A percentile compares a stretch with the other conserved stretches of the same genome.
Conservation (phyloP, 306 rosid species). For the Fragaria nilgerrensis region DNA sequence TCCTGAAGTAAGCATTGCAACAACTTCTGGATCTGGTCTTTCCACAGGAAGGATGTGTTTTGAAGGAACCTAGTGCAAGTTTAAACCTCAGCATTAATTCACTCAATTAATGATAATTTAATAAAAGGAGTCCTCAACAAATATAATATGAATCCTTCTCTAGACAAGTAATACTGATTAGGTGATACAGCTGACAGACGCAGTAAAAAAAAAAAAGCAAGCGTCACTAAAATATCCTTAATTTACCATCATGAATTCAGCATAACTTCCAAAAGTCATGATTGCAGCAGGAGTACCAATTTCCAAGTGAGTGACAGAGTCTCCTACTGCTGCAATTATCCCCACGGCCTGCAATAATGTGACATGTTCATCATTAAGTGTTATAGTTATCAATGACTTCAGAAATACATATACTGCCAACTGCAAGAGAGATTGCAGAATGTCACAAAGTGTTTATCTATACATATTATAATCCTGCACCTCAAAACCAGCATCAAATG, state of each 20-base stretch:
- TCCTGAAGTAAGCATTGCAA: slow-evolving; percentile 98
- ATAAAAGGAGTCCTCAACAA: background rate
- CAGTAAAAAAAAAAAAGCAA: slow-evolving; percentile 21
- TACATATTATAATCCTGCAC: slow-evolving; percentile 33
- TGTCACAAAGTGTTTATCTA: slow-evolving; percentile 4
- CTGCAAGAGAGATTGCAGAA: background rate
- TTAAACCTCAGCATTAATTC: slow-evolving; percentile 24
- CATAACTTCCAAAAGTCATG: slow-evolving; percentile 92
- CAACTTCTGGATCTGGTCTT: slow-evolving; percentile 97
- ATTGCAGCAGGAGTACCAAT: slow-evolving; percentile 86
- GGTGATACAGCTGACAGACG: slow-evolving; percentile 1
- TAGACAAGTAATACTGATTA: background rate
- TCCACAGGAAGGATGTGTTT: slow-evolving; percentile 86
- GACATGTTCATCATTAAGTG: slow-evolving; percentile 17
- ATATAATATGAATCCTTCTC: background rate
- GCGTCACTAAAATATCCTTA: slow-evolving; percentile 13
- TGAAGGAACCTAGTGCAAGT: slow-evolving; percentile 56
- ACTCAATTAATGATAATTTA: background rate
- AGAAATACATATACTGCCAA: background rate
- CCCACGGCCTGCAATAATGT: slow-evolving; percentile 76
- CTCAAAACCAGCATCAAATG: slow-evolving; percentile 99
- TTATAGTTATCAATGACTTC: slow-evolving; percentile 8
- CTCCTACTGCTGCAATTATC: slow-evolving; percentile 82
- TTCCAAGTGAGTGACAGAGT: slow-evolving; percentile 63
- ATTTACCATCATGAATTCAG: slow-evolving; percentile 66